Base-by-base conservation (phyloP, 495 filamentous ascomycete species). In the Xylaria bambusicola region DNA sequence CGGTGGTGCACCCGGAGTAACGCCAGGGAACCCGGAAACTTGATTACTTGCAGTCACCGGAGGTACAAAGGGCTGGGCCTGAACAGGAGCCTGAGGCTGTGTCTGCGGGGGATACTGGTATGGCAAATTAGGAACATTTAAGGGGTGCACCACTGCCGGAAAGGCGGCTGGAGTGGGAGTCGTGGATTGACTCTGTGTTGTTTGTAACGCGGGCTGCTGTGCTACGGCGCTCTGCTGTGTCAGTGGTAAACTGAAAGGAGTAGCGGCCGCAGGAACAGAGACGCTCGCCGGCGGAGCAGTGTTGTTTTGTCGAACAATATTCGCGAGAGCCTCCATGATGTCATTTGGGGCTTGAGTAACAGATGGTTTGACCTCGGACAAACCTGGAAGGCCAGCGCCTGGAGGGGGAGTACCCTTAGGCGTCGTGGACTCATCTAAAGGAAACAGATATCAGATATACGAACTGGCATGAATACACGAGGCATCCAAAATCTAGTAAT, bases 321-420 rank as follows among this genome's bases (percentile, higher is more conserved):
- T 89, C 45, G 90, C 90, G 58, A 96, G 81, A 29, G 88, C 88
- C 67, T 89, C 89, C 78, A 94, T 77, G 67, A 96, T 92, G 59
- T 87, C 89, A 68, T 89, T 83, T n/a, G 68, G 68, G 31, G 66
- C 68, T 46, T 71, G 66, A 27, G 53, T 52, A 9, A 50, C 29
- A 13, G 63, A 20, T n/a, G 68, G 51, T 45, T 66, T 68, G n/a
- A 42, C 58, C 45, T 64, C 68, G 10, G 68, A 38, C 47, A 68
- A 58, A 33, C 66, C 68, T 4, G 62, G 65, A n/a, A 66, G 73
- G 45, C 66, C 68, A 54, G 82, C 71, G 61, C 81, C 81, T 46
- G 83, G 80, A 20, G 89, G 88, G 27, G 91, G 91, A 58, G 86
- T 90, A 31, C 91, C 91, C 46, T 84, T 80, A 18, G 91, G 91